Evolutionary conservation across 768 basidiomycete species (phyloP), one percentile per base, ranked within the genome.

Genomic region (Boletus patriciae): DNA sequence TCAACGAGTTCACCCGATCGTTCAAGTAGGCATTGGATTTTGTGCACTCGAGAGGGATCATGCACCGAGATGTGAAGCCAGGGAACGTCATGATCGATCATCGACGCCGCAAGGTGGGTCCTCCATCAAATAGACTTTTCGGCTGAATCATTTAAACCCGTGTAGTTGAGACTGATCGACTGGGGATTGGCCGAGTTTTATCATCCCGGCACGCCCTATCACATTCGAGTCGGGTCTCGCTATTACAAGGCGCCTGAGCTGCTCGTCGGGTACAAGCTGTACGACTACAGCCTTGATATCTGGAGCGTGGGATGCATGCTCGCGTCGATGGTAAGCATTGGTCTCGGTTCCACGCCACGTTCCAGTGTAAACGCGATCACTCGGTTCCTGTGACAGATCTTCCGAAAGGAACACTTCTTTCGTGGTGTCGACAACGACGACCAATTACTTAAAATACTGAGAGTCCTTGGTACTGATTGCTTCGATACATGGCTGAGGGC

Each of bases 121-220:
- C 8, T 4, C 18, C 18, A 15, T 49, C 31, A 3, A n/a, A 38
- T 42, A 16, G 44, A 8, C n/a, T 12, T 8, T 31, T 40, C 2
- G n/a, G 27, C 19, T 34, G 9, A 21, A 45, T 33, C 23, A 37
- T 11, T 42, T 29, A 46, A 57, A 46, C 56, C 40, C 16, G 33
- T 58, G 29, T 59, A 82, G 82, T 66, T 83, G 46, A 74, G 79
- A 25, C 68, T 89, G 56, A 89, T 88, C 59, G 87, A 89, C 71
- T 89, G 87, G 87, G 87, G 87, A 34, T 70, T 89, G 52, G 87
- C 86, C 36, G 87, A 89, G 66, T 89, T 89, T 70, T 89, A 88
- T 67, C 85, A 87, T 62, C 82, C 86, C 3, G 79, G 79, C 46
- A 84, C 82, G 45, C 80, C 86, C 36, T 87, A 87, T 72, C 87